Evolutionary conservation across 352 stramenopile genomes (phyloP).

Genomic region (Phytophthora foliorum): DNA sequence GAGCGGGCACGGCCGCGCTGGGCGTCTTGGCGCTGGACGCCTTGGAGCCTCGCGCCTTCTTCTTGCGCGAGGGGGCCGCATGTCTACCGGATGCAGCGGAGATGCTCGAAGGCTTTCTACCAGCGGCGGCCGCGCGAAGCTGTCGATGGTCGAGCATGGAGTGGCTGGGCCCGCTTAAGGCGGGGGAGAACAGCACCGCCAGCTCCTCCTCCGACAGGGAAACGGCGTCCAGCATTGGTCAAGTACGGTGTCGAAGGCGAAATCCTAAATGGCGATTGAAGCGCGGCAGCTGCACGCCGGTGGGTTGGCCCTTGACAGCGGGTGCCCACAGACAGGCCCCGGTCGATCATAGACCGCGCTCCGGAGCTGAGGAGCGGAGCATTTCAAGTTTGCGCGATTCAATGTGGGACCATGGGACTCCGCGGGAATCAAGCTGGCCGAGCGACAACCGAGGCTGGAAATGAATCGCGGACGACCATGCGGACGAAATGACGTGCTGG

Average conservation of each 20-base stretch:
- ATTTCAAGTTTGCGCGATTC: constrained; percentile 15
- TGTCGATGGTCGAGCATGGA: not conserved
- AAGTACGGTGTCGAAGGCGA: constrained; percentile 25
- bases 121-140: not conserved
- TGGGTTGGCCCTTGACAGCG: constrained; percentile 30
- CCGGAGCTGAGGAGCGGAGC: constrained; percentile 1
- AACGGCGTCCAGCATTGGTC: constrained; percentile 31
- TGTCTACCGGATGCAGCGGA: constrained; percentile 21
- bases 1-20: constrained; percentile 35
- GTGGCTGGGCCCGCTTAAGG: constrained; percentile 24
- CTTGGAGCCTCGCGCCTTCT: constrained; percentile 10
- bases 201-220: constrained; percentile 46
- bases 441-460: constrained; percentile 33
- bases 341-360: constrained; percentile 34
- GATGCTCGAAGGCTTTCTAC: constrained; percentile 21
- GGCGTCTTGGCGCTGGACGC: constrained; percentile 6
- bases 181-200: constrained; percentile 36
- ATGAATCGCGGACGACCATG: constrained; percentile 22
- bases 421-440: constrained; percentile 37
- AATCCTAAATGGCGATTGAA: constrained; percentile 49
- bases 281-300: constrained; percentile 32
- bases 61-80: constrained; percentile 12
- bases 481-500: constrained; percentile 24
- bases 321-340: constrained; percentile 34
- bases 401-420: constrained; percentile 36